Evolutionary conservation across 305 asterid species (phyloP), one percentile per base, ranked within the genome.

Genomic region (Fraxinus xanthoxyloides): DNA sequence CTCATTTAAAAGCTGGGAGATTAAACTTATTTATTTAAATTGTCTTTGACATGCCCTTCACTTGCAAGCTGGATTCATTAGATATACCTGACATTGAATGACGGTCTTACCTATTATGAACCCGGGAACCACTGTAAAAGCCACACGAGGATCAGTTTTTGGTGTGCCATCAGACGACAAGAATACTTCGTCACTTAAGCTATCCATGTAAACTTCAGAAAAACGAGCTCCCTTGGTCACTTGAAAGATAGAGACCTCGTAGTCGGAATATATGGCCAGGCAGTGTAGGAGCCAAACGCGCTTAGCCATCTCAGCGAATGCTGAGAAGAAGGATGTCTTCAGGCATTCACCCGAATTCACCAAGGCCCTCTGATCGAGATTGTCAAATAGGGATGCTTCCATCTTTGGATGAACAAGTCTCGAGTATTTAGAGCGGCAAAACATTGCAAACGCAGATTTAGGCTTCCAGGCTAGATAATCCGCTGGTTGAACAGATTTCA

Each of bases 381-480:
- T 87, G 30, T 92, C 89, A 3, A 81, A 86, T 48, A 89, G 80
- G 21, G 89, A 85, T 6, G 80, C 81, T 34, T 90, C 94, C 94
- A 90, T 86, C 69, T 89, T 87, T 13, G 87, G 90, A 80, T 89
- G 88, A 38, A 88, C 59, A 3, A 86, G 84, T 77, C 75, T 83
- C 84, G 77, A 73, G 84, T 89, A 89, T 36, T 89, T 91, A 28
- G 76, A 77, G 5, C 90, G 88, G 24, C 89, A 91, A 63, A 85
- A 92, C 48, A 80, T 82, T 7, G 91, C 89, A 5, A 92, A 90
- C 2, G 77, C 21, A 0, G 94, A 90, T 74, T 89, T 81, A 35
- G 92, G 93, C 85, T 89, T 92, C 93, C 92, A 79, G 0, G 91
- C 89, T 1, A 92, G 81, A 83, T 89, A 89, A 84, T 91, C 95